phyloP scores from a whole-genome alignment of 441 rosid genomes.

The Euphorbia schlechtendalii region DNA sequence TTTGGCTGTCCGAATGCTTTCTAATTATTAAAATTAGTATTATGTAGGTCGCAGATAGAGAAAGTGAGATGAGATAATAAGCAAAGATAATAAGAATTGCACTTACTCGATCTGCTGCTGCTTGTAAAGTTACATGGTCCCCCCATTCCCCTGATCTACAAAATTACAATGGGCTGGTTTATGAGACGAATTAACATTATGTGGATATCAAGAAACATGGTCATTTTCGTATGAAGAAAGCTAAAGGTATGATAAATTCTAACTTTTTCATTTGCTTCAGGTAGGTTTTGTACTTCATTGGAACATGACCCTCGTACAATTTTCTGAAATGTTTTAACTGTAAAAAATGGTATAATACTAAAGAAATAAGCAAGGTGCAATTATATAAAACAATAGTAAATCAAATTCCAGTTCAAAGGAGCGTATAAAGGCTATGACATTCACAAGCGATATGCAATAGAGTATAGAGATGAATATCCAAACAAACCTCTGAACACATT shows the following conservation, averaged over 20 bases:
- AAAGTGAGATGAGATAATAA: neutral
- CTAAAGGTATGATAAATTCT: slow-evolving; percentile 19
- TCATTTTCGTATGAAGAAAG: slow-evolving; percentile 20
- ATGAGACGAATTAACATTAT: slow-evolving; percentile 24
- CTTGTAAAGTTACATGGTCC: slow-evolving; percentile 88
- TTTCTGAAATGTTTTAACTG: slow-evolving; percentile 70
- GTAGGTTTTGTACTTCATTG: slow-evolving; percentile 80
- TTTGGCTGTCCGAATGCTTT: no score
- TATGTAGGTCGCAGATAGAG: neutral
- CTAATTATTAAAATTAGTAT: no score
- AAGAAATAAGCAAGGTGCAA: neutral
- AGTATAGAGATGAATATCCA: neutral
- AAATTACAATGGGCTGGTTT: slow-evolving; percentile 16
- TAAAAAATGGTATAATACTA: slow-evolving; percentile 18
- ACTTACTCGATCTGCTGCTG: slow-evolving; percentile 89
- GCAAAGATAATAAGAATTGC: neutral
- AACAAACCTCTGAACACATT: neutral
- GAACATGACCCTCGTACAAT: slow-evolving; percentile 76
- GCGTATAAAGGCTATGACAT: neutral
- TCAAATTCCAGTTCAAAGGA: neutral
- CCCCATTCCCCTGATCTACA: slow-evolving; percentile 89
- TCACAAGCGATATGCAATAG: neutral
- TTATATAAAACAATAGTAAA: neutral
- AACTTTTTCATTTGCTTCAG: slow-evolving; percentile 75
- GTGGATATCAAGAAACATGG: slow-evolving; percentile 4